These are phyloP conservation scores for Bruguiera parviflora DNA, from an alignment of 345 rosid species.

Conservation along the genomic window DNA sequence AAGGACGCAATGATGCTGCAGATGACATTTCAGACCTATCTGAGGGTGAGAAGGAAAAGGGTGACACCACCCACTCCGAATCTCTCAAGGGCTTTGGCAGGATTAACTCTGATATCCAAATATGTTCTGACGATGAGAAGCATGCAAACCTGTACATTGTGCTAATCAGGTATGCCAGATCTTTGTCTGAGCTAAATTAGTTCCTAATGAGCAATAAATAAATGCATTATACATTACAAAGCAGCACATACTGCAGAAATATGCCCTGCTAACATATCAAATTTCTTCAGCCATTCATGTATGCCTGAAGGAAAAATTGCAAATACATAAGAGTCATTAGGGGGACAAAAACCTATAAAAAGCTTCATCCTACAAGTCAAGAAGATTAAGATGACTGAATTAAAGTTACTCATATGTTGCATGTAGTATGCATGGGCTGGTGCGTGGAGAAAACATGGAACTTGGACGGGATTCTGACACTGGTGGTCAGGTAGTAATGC, in stretches of 20 bases:
- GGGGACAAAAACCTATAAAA: no score
- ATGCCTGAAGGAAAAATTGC: no score
- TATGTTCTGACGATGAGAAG: slow-evolving; percentile 70
- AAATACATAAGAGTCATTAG: neutral
- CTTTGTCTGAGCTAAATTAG: neutral
- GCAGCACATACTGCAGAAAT: neutral
- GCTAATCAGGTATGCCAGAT: slow-evolving; percentile 50
- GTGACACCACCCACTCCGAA: slow-evolving; percentile 38
- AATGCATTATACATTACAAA: no score
- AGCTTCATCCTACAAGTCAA: neutral
- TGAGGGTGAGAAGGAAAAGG: slow-evolving; percentile 75
- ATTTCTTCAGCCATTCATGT: neutral
- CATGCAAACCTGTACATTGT: slow-evolving; percentile 65
- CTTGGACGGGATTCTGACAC: slow-evolving; percentile 80
- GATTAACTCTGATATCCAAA: slow-evolving; percentile 61
- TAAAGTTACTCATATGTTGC: neutral
- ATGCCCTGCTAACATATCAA: neutral
- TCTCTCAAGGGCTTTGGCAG: slow-evolving; percentile 35
- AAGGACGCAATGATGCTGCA: slow-evolving; percentile 69
- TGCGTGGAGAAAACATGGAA: slow-evolving; percentile 82
- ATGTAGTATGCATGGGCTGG: slow-evolving; percentile 58
- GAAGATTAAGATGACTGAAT: neutral
- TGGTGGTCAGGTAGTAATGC: slow-evolving; percentile 55
- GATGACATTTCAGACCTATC: slow-evolving; percentile 83
- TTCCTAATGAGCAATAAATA: neutral